These are phyloP conservation scores for Fraxinus velutina DNA, from an alignment of 305 asterid species.

Conservation along the genomic window DNA sequence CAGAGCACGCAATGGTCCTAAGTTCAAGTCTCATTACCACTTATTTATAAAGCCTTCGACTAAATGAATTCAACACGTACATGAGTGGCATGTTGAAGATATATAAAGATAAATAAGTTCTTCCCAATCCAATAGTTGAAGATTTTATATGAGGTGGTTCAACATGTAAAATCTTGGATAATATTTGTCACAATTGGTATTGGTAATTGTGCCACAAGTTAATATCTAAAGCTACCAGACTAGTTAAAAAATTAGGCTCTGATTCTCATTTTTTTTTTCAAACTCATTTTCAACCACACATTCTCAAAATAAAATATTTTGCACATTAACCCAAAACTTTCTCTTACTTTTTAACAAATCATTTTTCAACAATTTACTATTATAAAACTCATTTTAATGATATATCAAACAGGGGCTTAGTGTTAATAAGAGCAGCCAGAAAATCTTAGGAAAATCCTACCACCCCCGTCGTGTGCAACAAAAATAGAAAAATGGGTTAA, in stretches of 20 bases:
- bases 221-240: background rate
- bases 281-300: background rate
- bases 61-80: background rate
- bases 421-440: background rate
- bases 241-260: background rate
- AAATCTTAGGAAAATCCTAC: background rate
- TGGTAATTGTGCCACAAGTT: background rate
- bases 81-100: background rate
- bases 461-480: background rate
- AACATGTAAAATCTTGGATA: background rate
- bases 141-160: background rate
- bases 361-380: background rate
- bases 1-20: background rate
- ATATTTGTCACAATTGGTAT: background rate
- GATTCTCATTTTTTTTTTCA: background rate
- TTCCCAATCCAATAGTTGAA: background rate
- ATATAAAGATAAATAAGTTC: background rate
- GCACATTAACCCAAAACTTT: background rate
- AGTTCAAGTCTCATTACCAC: background rate
- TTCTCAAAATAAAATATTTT: background rate
- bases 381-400: background rate
- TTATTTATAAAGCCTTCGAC: background rate
- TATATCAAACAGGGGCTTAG: background rate
- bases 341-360: background rate
- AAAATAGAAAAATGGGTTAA: constrained; percentile 5